Conservation (phyloP, 2,329 filamentous ascomycete species). For the Xylaria sp. region DNA sequence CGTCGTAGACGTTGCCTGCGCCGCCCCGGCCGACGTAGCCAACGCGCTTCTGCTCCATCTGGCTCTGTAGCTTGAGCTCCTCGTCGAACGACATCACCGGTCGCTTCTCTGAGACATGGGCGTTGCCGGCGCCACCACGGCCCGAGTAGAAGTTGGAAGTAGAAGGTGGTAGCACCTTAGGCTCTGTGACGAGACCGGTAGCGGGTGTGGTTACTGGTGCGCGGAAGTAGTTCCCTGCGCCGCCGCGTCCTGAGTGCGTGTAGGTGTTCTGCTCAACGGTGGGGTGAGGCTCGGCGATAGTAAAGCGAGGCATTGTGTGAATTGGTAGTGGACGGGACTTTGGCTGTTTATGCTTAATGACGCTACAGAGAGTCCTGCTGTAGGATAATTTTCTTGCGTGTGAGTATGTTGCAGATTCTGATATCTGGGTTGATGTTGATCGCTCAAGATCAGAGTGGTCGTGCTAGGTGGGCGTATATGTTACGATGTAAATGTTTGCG, state of each 20-base stretch:
- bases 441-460: too few species aligned
- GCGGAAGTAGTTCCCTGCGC: slow-evolving; percentile 61
- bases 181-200: slow-evolving; percentile 51
- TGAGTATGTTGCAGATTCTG: not conserved
- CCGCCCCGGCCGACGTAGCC: slow-evolving; percentile 70
- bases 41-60: slow-evolving; percentile 56
- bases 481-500: not conserved
- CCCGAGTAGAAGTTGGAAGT: slow-evolving; percentile 65
- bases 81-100: slow-evolving; percentile 71
- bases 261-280: slow-evolving; percentile 53
- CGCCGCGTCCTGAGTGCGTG: slow-evolving; percentile 61
- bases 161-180: slow-evolving; percentile 51
- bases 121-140: slow-evolving; percentile 71
- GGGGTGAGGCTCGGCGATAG: slow-evolving; percentile 56
- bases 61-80: slow-evolving; percentile 62
- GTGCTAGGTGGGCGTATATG: too few species aligned
- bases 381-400: not conserved
- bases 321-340: not conserved
- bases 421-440: not conserved
- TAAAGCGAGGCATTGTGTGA: slow-evolving; percentile 49
- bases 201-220: slow-evolving; percentile 49
- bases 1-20: slow-evolving; percentile 60
- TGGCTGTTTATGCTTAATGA: slow-evolving; percentile 20
- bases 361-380: slow-evolving; percentile 9
- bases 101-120: slow-evolving; percentile 57